Base-by-base conservation (phyloP, 176 grass and related monocot species). In the Carex pumila region DNA sequence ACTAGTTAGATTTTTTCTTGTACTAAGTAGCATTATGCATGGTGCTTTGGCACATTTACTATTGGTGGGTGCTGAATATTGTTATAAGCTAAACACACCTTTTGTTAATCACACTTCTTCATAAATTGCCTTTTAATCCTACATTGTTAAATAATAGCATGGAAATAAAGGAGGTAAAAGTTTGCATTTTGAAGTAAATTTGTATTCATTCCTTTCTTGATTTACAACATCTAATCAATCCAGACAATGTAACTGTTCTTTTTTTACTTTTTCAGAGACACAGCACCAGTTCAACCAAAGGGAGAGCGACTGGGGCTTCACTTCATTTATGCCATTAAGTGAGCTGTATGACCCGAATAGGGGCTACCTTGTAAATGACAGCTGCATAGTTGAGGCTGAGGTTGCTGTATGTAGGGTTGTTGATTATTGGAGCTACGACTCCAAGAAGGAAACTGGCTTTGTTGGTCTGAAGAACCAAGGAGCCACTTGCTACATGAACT, bases 381-480 rank as follows among this genome's bases (percentile, higher is more conserved):
- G 91, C 54, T 94, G 91, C 86, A 89, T 95, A 87, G 88, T 99
- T 61, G 93, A 99, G 83, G 97, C 97, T 11, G 97, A 99, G 88
- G 93, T 96, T 89, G 91, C 85, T 12, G 97, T 96, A 7, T 92
- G 93, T 92, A 93, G 86, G 79, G 81, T 96, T 81, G 91, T 92
- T 85, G 97, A 99, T 77, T 99, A 99, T 75, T 95, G 93, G 93
- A 96, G 89, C 85, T 94, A 99, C 80, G 97, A 96, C 84, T 99
- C 97, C 36, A 99, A 99, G 89, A 96, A 99, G 82, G 93, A 99
- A 89, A 99, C 97, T 25, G 93, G 97, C 65, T 99, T 55, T 87
- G 93, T 99, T 89, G 97, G 97, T 88, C 97, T 99, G n/a, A 99
- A 99, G 86, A 99, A 99, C 88, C 93, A 99, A 88, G 97, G 97